These are phyloP conservation scores for Tetracladium setigerum DNA, from an alignment of 495 filamentous ascomycete species.

Conservation along the genomic window DNA sequence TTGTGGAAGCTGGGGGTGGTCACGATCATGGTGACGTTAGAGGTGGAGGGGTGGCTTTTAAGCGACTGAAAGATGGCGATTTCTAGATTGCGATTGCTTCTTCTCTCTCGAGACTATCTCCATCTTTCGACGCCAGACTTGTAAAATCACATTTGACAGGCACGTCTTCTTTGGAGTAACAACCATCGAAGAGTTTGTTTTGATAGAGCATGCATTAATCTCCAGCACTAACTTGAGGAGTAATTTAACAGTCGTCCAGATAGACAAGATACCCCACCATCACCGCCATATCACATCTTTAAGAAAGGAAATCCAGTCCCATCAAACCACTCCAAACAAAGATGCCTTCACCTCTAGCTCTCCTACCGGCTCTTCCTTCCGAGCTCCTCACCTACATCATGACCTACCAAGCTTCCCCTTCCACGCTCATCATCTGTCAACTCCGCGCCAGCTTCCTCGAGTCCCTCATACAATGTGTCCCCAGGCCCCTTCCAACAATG, in stretches of 20 bases:
- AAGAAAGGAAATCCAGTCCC: background rate
- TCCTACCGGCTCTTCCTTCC: constrained; percentile 42
- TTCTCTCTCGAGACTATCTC: background rate
- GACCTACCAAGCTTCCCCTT: constrained; percentile 40
- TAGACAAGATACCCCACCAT: background rate
- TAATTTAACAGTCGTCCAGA: background rate
- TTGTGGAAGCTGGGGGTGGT: background rate
- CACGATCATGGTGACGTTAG: background rate
- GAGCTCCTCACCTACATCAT: constrained; percentile 61
- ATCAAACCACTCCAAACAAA: background rate
- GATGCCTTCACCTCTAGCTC: constrained; percentile 17
- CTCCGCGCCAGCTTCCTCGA: constrained; percentile 55
- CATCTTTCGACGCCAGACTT: background rate
- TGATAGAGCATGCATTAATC: constrained; percentile 10
- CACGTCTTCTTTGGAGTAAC: background rate
- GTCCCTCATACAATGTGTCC: constrained; percentile 22
- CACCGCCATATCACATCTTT: background rate
- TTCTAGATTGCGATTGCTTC: constrained; percentile 4
- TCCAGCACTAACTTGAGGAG: constrained; percentile 13
- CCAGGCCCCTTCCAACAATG: background rate
- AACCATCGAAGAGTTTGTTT: background rate
- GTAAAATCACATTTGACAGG: background rate
- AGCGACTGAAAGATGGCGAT: background rate
- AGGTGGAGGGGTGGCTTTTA: background rate
- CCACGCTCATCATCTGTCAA: constrained; percentile 64